Conservation (phyloP, 129 eudicot genomes). For the Lactuca saligna region DNA sequence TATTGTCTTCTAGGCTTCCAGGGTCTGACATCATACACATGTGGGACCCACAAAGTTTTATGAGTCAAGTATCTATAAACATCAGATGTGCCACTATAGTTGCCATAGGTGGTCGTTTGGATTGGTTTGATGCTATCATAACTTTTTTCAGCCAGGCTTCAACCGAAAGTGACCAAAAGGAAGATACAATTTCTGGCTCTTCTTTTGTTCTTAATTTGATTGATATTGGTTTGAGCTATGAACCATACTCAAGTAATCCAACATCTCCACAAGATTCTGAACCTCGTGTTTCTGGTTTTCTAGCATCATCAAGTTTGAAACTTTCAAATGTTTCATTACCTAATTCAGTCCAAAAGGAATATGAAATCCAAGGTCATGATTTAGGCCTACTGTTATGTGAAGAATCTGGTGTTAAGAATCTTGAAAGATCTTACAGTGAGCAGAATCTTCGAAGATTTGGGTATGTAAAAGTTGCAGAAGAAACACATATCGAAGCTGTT, state of each 20-base stretch:
- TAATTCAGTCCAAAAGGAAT: slow-evolving; percentile 38
- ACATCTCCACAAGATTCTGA: slow-evolving; percentile 26
- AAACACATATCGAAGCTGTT: slow-evolving; percentile 64
- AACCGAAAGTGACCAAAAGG: slow-evolving; percentile 41
- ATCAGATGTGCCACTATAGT: slow-evolving; percentile 72
- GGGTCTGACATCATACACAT: slow-evolving; percentile 75
- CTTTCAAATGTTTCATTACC: slow-evolving; percentile 45
- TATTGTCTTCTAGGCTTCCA: slow-evolving; percentile 60
- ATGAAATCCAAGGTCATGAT: slow-evolving; percentile 67
- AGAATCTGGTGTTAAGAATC: slow-evolving; percentile 37
- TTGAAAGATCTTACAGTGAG: slow-evolving; percentile 41
- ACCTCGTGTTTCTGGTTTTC: slow-evolving; percentile 57
- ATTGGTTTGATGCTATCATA: slow-evolving; percentile 68
- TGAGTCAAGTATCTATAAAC: slow-evolving; percentile 51
- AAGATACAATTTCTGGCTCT: slow-evolving; percentile 30
- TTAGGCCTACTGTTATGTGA: slow-evolving; percentile 72
- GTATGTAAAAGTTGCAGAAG: slow-evolving; percentile 92
- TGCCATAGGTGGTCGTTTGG: slow-evolving; percentile 86
- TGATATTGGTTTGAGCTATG: slow-evolving; percentile 86
- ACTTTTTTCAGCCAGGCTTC: slow-evolving; percentile 61
- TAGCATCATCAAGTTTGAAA: slow-evolving; percentile 79
- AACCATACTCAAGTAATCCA: slow-evolving; percentile 48
- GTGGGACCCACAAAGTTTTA: slow-evolving; percentile 50
- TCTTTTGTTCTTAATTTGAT: slow-evolving; percentile 73
- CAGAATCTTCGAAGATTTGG: slow-evolving; percentile 60